A percentile compares a stretch with the other conserved stretches of the same genome.
phyloP scores from a whole-genome alignment of 2,329 filamentous ascomycete genomes.

The Colletotrichum sp. region DNA sequence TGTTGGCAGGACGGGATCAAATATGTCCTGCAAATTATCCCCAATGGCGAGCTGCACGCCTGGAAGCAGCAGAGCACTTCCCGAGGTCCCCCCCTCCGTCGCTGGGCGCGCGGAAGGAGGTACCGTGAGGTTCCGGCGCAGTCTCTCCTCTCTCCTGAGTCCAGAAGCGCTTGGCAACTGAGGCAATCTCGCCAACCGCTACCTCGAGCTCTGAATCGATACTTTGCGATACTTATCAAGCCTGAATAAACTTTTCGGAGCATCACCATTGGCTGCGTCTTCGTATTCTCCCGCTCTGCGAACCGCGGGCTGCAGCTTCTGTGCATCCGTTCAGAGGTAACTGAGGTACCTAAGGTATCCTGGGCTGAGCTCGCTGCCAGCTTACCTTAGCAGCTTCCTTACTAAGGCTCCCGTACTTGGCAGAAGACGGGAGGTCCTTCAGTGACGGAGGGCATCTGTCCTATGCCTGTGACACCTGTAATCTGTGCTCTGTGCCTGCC shows the following conservation, averaged over 20 bases:
- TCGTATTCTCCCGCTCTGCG: not conserved
- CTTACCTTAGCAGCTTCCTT: not conserved
- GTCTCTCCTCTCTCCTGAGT: constrained; percentile 20
- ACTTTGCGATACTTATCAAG: not conserved
- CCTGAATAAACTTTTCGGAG: constrained; percentile 1
- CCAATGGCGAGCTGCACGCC: not conserved
- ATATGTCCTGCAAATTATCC: constrained; percentile 3
- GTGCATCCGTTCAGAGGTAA: not conserved
- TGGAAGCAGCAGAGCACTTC: not conserved
- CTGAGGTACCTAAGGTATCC: not conserved
- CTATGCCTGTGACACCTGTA: not conserved
- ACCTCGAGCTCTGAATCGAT: not conserved
- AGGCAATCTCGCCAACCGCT: constrained; percentile 15
- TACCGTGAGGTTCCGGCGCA: constrained; percentile 8
- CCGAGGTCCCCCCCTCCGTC: not conserved
- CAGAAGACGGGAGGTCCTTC: not conserved
- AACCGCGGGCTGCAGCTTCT: constrained; percentile 4
- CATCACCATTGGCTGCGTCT: not conserved
- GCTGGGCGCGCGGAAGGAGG: not conserved
- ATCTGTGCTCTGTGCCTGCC: not conserved
- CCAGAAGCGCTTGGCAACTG: constrained; percentile 19
- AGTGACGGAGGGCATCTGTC: not conserved
- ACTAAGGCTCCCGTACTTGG: not conserved
- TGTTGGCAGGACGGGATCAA: not conserved
- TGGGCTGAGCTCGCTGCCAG: not conserved